Evolutionary conservation across 2,329 filamentous ascomycete species (phyloP).

Genomic region (Pseudogymnoascus sp.): DNA sequence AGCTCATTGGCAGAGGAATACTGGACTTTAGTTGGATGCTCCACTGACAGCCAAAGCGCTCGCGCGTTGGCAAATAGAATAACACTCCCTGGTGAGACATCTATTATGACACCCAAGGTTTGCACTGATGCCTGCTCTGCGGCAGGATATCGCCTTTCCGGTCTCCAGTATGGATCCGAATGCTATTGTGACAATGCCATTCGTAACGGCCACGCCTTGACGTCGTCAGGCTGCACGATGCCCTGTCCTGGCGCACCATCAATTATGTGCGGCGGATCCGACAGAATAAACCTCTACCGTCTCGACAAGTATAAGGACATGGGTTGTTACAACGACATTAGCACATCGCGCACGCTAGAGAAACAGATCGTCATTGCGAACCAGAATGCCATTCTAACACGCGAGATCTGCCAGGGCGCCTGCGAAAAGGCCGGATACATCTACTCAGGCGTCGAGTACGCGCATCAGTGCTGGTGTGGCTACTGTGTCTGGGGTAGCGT

Average conservation of each 20-base stretch:
- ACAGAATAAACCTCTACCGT: constrained; percentile 14
- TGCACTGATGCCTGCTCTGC: constrained; percentile 1
- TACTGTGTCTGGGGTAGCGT: not conserved
- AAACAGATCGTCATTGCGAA: constrained; percentile 1
- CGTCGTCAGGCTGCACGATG: constrained; percentile 13
- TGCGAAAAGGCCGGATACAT: not conserved
- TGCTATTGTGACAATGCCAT: not conserved
- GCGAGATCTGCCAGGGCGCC: constrained; percentile 1
- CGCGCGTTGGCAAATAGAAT: not conserved
- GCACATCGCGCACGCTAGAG: not conserved
- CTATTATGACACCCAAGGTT: constrained; percentile 12
- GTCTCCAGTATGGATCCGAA: not conserved
- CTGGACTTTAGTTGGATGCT: not conserved
- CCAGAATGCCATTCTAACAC: constrained; percentile 3
- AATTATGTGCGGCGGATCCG: constrained; percentile 14
- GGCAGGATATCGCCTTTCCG: not conserved
- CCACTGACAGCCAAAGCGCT: not conserved
- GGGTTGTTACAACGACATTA: not conserved
- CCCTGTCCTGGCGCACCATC: constrained; percentile 10
- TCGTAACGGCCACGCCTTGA: not conserved
- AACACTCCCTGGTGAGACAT: not conserved
- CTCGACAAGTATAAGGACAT: not conserved
- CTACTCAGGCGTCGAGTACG: constrained; percentile 7
- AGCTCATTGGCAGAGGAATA: not conserved
- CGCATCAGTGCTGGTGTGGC: constrained; percentile 5